Conservation (phyloP, 2,329 filamentous ascomycete genomes). For the Fusarium oxysporum region DNA sequence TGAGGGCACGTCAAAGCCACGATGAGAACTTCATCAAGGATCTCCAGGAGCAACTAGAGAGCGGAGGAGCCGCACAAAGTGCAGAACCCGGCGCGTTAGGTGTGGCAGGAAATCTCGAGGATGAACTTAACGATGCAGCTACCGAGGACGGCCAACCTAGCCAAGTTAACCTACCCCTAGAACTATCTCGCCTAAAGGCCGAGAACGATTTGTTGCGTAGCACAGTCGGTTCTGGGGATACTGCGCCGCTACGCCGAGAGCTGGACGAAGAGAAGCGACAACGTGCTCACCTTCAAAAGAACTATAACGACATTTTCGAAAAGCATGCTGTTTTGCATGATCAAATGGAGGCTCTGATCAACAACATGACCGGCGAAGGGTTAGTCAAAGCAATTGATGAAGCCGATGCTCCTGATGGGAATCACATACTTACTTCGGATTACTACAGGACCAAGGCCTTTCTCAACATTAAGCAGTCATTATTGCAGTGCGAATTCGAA, state of each 20-base stretch:
- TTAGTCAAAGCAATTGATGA: constrained; percentile 59
- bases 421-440: constrained; percentile 58
- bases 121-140: constrained; percentile 67
- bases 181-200: constrained; percentile 69
- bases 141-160: constrained; percentile 49
- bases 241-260: constrained; percentile 65
- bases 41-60: constrained; percentile 68
- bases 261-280: constrained; percentile 66
- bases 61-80: constrained; percentile 45
- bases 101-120: constrained; percentile 63
- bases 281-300: constrained; percentile 64
- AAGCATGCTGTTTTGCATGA: constrained; percentile 68
- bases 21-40: constrained; percentile 68
- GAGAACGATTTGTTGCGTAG: constrained; percentile 70
- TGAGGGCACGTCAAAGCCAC: constrained; percentile 59
- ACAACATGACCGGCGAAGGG: constrained; percentile 65
- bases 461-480: constrained; percentile 62
- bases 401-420: constrained; percentile 34
- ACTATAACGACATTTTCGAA: constrained; percentile 68
- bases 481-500: constrained; percentile 59
- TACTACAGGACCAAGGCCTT: constrained; percentile 66
- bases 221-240: constrained; percentile 66
- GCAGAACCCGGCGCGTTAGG: constrained; percentile 31
- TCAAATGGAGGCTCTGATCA: constrained; percentile 66
- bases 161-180: constrained; percentile 58